Conservation (phyloP, 371 early-diverging fungal species). For the Apophysomyces sp. region DNA sequence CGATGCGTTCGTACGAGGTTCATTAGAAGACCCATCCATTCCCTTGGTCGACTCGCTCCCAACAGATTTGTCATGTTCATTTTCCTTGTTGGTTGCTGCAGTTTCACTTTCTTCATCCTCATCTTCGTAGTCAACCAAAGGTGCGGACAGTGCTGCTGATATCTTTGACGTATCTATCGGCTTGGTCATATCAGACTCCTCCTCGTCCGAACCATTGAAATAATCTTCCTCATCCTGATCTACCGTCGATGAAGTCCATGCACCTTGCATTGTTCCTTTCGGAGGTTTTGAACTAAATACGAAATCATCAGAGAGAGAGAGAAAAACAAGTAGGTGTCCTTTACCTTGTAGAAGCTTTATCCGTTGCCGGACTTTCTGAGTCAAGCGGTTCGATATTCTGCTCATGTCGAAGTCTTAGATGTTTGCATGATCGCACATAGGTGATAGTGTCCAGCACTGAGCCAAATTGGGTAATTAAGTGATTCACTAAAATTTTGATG, state of each 20-base stretch:
- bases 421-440: conserved; percentile 62
- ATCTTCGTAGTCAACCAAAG: conserved; percentile 48
- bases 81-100: neutral
- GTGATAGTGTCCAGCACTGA: conserved; percentile 58
- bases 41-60: neutral
- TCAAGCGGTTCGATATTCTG: conserved; percentile 30
- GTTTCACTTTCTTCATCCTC: conserved; percentile 34
- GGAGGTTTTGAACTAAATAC: conserved; percentile 1
- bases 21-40: neutral
- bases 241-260: conserved; percentile 58
- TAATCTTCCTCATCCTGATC: conserved; percentile 87
- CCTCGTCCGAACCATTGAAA: conserved; percentile 75
- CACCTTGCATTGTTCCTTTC: conserved; percentile 31
- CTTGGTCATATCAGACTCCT: conserved; percentile 28
- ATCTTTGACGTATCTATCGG: conserved; percentile 6
- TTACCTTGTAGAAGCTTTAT: neutral
- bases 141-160: conserved; percentile 1
- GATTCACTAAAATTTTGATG: conserved; percentile 65
- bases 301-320: neutral
- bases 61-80: neutral
- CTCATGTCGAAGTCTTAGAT: conserved; percentile 59
- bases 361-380: neutral
- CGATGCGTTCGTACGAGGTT: neutral
- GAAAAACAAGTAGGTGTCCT: neutral
- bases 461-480: conserved; percentile 68